phyloP scores from a whole-genome alignment of 1,284 basidiomycete genomes.

The Cerioporus squamosus region DNA sequence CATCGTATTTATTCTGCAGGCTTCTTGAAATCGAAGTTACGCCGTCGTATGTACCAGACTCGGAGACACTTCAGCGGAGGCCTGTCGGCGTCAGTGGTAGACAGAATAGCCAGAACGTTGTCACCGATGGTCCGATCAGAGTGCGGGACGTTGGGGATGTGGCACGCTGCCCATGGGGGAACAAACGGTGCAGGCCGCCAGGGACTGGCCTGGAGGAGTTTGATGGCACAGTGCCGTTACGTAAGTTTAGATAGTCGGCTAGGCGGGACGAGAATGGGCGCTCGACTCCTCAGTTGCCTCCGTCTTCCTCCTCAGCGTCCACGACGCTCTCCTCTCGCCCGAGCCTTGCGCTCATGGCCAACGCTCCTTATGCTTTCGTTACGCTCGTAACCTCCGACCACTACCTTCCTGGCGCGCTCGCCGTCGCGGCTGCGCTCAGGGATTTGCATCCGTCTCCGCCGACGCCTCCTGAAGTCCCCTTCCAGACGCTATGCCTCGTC shows the following conservation, averaged over 20 bases:
- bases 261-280: slow-evolving; percentile 22
- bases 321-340: slow-evolving; percentile 29
- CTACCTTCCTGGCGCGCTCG: slow-evolving; percentile 93
- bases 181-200: no score
- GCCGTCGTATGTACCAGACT: slow-evolving; percentile 15
- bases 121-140: no score
- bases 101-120: no score
- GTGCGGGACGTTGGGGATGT: background rate
- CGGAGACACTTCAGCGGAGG: no score
- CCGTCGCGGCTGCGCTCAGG: slow-evolving; percentile 81
- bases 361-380: slow-evolving; percentile 77
- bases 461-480: slow-evolving; percentile 62
- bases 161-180: background rate
- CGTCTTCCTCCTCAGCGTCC: slow-evolving; percentile 29
- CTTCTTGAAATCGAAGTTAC: slow-evolving; percentile 7
- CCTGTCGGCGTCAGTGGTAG: no score
- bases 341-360: slow-evolving; percentile 46
- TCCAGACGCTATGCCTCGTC: slow-evolving; percentile 90
- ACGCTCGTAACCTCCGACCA: slow-evolving; percentile 89
- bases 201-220: slow-evolving; percentile 1
- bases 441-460: slow-evolving; percentile 72
- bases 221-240: slow-evolving; percentile 17
- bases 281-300: slow-evolving; percentile 12
- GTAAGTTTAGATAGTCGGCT: slow-evolving; percentile 21
- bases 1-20: background rate